These are phyloP conservation scores for Penstemon davidsonii DNA, from an alignment of 257 asterid species.

Conservation along the genomic window DNA sequence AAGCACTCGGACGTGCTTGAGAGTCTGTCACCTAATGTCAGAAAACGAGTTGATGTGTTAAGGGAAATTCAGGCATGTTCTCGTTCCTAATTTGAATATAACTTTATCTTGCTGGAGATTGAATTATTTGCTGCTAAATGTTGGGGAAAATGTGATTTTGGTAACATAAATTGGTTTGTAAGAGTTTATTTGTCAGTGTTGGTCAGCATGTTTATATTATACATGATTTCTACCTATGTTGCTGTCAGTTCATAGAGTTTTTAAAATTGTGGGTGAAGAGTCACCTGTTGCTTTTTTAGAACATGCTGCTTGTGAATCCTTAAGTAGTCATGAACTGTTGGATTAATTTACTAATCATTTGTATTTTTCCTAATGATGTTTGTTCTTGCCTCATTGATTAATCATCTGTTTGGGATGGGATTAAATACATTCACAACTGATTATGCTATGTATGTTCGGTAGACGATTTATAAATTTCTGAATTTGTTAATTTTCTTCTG, in stretches of 20 bases:
- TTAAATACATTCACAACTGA: too few relatives aligned
- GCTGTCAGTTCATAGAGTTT: neutral
- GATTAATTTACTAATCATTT: neutral
- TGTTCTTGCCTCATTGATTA: neutral
- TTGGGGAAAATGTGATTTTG: too few relatives aligned
- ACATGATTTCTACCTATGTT: too few relatives aligned
- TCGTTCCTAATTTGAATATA: neutral
- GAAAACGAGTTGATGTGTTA: slow-evolving; percentile 63
- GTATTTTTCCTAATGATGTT: neutral
- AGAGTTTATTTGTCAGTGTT: too few relatives aligned
- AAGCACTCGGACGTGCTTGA: slow-evolving; percentile 65
- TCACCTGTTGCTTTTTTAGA: too few relatives aligned
- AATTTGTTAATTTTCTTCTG: neutral
- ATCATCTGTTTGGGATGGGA: neutral
- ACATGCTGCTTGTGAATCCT: too few relatives aligned
- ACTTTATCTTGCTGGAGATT: neutral
- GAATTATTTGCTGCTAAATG: neutral
- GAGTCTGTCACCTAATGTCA: slow-evolving; percentile 44
- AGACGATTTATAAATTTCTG: neutral
- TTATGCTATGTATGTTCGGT: neutral
- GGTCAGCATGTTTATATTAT: neutral
- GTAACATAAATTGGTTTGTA: too few relatives aligned
- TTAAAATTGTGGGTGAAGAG: too few relatives aligned
- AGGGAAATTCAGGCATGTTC: slow-evolving; percentile 55
- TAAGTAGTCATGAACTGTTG: neutral